A percentile compares a stretch with the other conserved stretches of the same genome.
Evolutionary conservation across 2,329 filamentous ascomycete species (phyloP).

Genomic region (Stemphylium lycopersici): DNA sequence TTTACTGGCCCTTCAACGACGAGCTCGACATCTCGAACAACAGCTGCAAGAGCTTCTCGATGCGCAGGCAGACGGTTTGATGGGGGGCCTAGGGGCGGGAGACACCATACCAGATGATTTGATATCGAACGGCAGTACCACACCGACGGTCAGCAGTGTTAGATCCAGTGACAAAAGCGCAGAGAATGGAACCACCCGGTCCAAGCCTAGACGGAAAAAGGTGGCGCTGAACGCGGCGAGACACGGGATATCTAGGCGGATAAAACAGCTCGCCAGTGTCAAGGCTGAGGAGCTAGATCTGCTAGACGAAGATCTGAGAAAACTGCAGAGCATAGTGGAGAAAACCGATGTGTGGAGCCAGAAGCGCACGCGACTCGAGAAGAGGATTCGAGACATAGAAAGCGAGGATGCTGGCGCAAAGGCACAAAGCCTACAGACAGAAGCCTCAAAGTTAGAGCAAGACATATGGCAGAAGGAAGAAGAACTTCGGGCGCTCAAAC

Average conservation of each 20-base stretch:
- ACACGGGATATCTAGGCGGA: constrained; percentile 67
- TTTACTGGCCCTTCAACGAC: constrained; percentile 58
- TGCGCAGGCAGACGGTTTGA: constrained; percentile 64
- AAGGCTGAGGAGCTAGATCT: constrained; percentile 72
- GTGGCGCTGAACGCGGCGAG: constrained; percentile 67
- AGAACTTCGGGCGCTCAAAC: constrained; percentile 66
- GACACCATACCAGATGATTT: constrained; percentile 48
- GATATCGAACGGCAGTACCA: constrained; percentile 57
- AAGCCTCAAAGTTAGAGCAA: constrained; percentile 60
- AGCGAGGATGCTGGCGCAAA: constrained; percentile 63
- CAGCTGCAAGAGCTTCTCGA: constrained; percentile 66
- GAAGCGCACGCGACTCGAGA: constrained; percentile 62
- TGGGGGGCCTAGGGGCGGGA: constrained; percentile 54
- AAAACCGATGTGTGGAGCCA: constrained; percentile 65
- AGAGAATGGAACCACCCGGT: constrained; percentile 24
- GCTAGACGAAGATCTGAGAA: constrained; percentile 62
- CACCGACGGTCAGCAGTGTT: constrained; percentile 53
- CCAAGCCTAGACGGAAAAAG: constrained; percentile 56
- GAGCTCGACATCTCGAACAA: constrained; percentile 61
- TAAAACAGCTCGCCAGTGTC: constrained; percentile 67
- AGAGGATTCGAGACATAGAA: constrained; percentile 63
- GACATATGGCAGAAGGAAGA: constrained; percentile 72
- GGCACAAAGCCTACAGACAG: constrained; percentile 57
- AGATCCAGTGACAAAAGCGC: constrained; percentile 38
- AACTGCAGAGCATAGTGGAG: constrained; percentile 63